Conservation (phyloP, 1,139 yeast species). For the Martiniozyma asiatica region DNA sequence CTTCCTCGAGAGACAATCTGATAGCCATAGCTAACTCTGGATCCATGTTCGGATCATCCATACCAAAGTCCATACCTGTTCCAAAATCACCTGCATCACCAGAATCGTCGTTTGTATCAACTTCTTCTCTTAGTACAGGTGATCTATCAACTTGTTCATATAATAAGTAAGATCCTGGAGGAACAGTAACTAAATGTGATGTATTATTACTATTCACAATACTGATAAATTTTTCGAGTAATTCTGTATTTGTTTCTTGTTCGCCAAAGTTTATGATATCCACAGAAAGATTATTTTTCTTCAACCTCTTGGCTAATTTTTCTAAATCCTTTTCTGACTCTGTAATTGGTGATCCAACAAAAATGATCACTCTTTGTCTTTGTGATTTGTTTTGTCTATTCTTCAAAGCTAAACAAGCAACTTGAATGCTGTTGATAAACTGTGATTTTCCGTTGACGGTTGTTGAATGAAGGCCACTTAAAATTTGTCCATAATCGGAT, state of each 20-base stretch:
- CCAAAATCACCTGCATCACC: conserved; percentile 21
- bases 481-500: conserved; percentile 73
- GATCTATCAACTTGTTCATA: conserved; percentile 66
- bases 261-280: conserved; percentile 92
- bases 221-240: conserved; percentile 72
- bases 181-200: conserved; percentile 75
- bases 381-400: conserved; percentile 94
- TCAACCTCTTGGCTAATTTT: conserved; percentile 82
- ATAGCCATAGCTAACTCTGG: conserved; percentile 96
- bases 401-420: conserved; percentile 92
- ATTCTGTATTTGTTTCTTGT: conserved; percentile 61
- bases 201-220: conserved; percentile 62
- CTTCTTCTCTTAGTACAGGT: conserved; percentile 52
- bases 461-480: conserved; percentile 81
- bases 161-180: conserved; percentile 76
- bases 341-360: conserved; percentile 77
- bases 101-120: conserved; percentile 35
- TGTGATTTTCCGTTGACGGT: conserved; percentile 59
- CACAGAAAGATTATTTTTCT: conserved; percentile 83
- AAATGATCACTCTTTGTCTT: conserved; percentile 78
- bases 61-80: conserved; percentile 33
- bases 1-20: conserved; percentile 74
- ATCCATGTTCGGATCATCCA: conserved; percentile 80
- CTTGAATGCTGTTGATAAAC: conserved; percentile 78
- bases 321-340: conserved; percentile 67